Base-by-base conservation (phyloP, 345 rosid genomes). In the Arabis alpina region DNA sequence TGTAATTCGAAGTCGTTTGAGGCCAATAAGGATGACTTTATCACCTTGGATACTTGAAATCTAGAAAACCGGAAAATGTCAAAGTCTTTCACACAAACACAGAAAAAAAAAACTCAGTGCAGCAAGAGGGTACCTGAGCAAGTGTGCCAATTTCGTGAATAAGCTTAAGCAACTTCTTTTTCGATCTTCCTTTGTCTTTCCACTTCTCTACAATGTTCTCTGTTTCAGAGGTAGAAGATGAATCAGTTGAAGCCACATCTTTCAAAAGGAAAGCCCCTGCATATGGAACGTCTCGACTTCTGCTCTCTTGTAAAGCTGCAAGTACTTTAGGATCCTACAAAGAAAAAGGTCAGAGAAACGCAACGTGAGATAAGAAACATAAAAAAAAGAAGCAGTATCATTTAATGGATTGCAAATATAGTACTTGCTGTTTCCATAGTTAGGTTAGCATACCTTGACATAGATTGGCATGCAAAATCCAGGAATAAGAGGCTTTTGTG, bases 251-350 rank as follows among this genome's bases (percentile, higher is more conserved):
- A 19, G 23, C 23, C 54, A 85, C 97, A 79, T 90, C 93, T 82
- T 93, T 87, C 40, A 93, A 79, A 82, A 93, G 97, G 81, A 93
- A 91, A 45, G 98, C 96, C 39, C 98, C 96, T 4, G 92, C 91
- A 79, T 89, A 93, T 11, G 98, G 96, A 54, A 97, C 92, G 79
- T 88, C 92, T 57, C 91, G 71, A 66, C 86, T 93, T 54, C 85
- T 81, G 79, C 78, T 84, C 80, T 93, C 97, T 69, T 91, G 96
- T 61, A 93, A 82, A 58, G 98, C 98, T 71, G 87, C 93, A 70
- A 93, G 76, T 61, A 93, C 19, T 77, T 93, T 88, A 49, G 91
- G 90, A 80, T 93, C 96, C 97, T 93, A 79, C 73, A 72, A 48
- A 16, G 23, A 19, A 19, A 19, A 19, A 19, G 23, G 0, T 19